Base-by-base conservation (phyloP, 805 yeast species). In the Groenewaldozyma salmanticensis region DNA sequence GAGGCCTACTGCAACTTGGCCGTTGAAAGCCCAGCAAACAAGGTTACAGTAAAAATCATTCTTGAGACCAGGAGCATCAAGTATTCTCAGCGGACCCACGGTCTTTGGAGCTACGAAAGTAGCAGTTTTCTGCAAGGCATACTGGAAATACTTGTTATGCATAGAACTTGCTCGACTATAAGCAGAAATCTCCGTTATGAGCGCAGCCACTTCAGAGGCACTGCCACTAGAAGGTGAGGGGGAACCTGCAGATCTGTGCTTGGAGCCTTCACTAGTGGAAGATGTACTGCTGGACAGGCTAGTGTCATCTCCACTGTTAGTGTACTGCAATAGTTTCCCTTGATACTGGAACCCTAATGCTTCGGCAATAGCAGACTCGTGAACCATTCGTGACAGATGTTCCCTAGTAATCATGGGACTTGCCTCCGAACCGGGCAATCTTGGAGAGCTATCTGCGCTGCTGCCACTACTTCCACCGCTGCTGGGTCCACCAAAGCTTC, bases 21-120 rank as follows among this genome's bases (percentile, higher is more conserved):
- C 68, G 0, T 74, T 58, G n/a, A 46, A 50, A 4, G 53, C 54
- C 94, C 94, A 85, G 4, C 84, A 72, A 0, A 83, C 71, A 42
- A 81, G 64, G 52, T 81, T 81, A 2, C 83, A 71, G 58, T 85
- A 85, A 53, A 76, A 85, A 54, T 85, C 94, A 55, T 81, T 78
- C 46, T 78, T 62, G 37, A 84, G 59, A 1, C 75, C 75, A 0
- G 85, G 85, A 0, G 90, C 87, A 52, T 74, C 78, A 17, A 77
- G 54, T 0, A 74, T 29, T 5, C 31, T 15, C 13, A 29, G 31
- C 11, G 40, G 27, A 6, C 15, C 31, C 4, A 21, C 40, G 5
- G 11, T 21, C 4, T 31, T 19, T 18, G 13, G 13, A 6, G 13
- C n/a, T 18, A 16, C 37, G 6, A 13, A 17, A 33, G 20, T 18